These are phyloP conservation scores for Arthrobotrys entomopaga DNA, from an alignment of 2,329 filamentous ascomycete genomes.

Conservation along the genomic window DNA sequence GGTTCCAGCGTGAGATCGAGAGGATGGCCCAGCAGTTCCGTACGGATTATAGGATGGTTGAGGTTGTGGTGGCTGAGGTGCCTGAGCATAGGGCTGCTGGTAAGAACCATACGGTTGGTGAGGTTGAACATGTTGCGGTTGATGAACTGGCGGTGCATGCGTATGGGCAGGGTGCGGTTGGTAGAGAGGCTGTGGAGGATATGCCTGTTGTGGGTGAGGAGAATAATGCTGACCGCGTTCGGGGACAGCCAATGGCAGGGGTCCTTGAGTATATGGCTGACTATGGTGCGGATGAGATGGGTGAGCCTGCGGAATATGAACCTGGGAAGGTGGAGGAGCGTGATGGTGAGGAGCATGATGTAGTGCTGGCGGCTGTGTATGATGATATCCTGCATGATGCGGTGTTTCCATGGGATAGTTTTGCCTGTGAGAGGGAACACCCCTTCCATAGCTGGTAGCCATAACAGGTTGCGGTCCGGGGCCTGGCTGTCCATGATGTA, in stretches of 20 bases:
- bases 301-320: constrained; percentile 32
- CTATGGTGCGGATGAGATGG: constrained; percentile 7
- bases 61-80: constrained; percentile 16
- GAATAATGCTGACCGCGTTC: constrained; percentile 28
- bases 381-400: constrained; percentile 38
- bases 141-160: not conserved
- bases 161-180: constrained; percentile 20
- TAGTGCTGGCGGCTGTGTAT: constrained; percentile 1
- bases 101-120: constrained; percentile 12
- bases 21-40: constrained; percentile 14
- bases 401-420: constrained; percentile 22
- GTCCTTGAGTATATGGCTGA: constrained; percentile 13
- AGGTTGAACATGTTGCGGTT: constrained; percentile 1
- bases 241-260: constrained; percentile 8
- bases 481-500: constrained; percentile 41
- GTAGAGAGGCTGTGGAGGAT: constrained; percentile 26
- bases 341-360: constrained; percentile 35
- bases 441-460: constrained; percentile 37
- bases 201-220: not conserved
- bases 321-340: constrained; percentile 15
- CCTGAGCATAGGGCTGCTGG: constrained; percentile 19
- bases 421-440: constrained; percentile 27
- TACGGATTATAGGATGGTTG: constrained; percentile 40
- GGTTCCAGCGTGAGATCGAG: constrained; percentile 23
- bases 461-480: constrained; percentile 30